phyloP scores from a whole-genome alignment of 2,329 filamentous ascomycete species.

The Curvularia sp. region DNA sequence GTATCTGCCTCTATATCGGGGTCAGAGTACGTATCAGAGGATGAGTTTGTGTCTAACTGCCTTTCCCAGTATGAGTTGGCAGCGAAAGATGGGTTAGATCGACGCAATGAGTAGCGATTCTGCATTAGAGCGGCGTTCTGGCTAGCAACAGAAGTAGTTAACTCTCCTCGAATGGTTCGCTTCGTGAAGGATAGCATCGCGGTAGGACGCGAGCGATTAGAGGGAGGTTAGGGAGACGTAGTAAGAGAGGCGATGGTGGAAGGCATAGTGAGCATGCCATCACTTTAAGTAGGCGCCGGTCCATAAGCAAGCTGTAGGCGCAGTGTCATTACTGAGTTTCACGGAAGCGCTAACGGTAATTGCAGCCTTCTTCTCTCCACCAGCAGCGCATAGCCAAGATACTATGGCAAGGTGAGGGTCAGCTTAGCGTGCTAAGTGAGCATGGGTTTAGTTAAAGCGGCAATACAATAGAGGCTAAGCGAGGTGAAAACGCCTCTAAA shows the following conservation, averaged over 20 bases:
- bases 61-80: conserved; percentile 3
- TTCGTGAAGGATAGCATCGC: conserved; percentile 9
- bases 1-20: conserved; percentile 17
- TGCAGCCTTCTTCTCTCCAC: conserved; percentile 2
- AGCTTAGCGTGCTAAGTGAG: conserved; percentile 5
- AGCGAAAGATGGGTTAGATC: conserved; percentile 6
- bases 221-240: conserved; percentile 3
- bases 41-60: conserved; percentile 15
- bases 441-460: conserved; percentile 10
- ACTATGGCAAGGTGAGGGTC: conserved; percentile 1
- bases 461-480: background rate
- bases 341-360: conserved; percentile 1
- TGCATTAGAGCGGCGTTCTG: conserved; percentile 6
- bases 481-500: conserved; percentile 7
- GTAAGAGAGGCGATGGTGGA: conserved; percentile 9
- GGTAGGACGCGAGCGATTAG: conserved; percentile 2
- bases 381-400: conserved; percentile 1
- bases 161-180: conserved; percentile 6
- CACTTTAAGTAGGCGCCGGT: conserved; percentile 16
- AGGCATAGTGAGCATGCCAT: conserved; percentile 15
- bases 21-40: conserved; percentile 20
- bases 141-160: conserved; percentile 2
- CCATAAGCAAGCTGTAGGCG: conserved; percentile 8
- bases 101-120: conserved; percentile 13
- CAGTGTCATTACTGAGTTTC: conserved; percentile 9